Evolutionary conservation across 176 grass and related monocot genomes (phyloP).

Genomic region (Carex kokanica): DNA sequence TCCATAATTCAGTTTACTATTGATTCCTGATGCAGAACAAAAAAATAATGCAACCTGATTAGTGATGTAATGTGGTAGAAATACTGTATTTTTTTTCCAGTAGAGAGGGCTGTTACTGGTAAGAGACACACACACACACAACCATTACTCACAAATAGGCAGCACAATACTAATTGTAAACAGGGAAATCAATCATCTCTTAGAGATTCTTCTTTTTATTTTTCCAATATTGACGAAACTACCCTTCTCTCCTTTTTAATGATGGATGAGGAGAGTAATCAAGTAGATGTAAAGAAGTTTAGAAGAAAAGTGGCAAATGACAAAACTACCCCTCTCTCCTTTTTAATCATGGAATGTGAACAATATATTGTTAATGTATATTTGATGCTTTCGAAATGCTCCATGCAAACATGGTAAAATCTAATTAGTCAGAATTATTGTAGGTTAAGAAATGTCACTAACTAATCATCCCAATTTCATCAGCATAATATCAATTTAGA

Average conservation of each 20-base stretch:
- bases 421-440: neutral
- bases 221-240: too few relatives aligned
- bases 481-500: neutral
- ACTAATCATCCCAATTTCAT: neutral
- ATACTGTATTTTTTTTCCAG: neutral
- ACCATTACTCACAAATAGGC: too few relatives aligned
- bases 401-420: neutral
- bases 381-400: neutral
- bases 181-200: too few relatives aligned
- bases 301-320: too few relatives aligned
- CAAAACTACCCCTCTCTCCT: too few relatives aligned
- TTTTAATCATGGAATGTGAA: neutral
- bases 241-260: too few relatives aligned
- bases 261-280: too few relatives aligned
- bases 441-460: neutral
- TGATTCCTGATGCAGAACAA: neutral
- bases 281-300: too few relatives aligned
- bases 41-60: neutral
- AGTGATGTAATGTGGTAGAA: neutral
- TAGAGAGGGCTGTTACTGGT: neutral
- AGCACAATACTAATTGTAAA: too few relatives aligned
- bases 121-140: too few relatives aligned
- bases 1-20: conserved; percentile 49
- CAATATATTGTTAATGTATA: neutral
- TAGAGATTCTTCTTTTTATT: too few relatives aligned